A percentile compares a stretch with the other conserved stretches of the same genome.
These are phyloP conservation scores for Podospora pseudocomata DNA, from an alignment of 495 filamentous ascomycete species.

Conservation along the genomic window DNA sequence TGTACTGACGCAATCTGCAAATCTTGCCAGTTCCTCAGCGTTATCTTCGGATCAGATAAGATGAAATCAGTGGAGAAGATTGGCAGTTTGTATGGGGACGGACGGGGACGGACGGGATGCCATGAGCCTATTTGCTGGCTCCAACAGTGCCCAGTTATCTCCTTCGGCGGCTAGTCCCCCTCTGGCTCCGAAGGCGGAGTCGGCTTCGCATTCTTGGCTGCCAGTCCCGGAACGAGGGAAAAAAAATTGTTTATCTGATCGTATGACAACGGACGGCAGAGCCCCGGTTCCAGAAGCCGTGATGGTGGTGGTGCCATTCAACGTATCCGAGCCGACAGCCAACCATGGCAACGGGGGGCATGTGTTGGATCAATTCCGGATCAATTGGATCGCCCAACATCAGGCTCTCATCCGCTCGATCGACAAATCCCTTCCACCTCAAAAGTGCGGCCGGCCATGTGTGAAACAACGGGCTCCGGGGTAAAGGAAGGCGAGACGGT, in stretches of 20 bases:
- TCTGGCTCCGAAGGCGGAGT: slow-evolving; percentile 22
- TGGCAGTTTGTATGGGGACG: slow-evolving; percentile 1
- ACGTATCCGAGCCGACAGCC: background rate
- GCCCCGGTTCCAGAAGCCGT: slow-evolving; percentile 4
- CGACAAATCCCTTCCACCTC: background rate
- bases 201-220: background rate
- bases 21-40: slow-evolving; percentile 28
- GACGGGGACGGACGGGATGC: background rate
- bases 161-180: slow-evolving; percentile 8
- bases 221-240: background rate
- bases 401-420: no score
- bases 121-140: slow-evolving; percentile 9
- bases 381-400: no score
- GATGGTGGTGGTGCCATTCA: slow-evolving; percentile 1
- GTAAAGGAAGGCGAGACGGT: background rate
- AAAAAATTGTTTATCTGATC: background rate
- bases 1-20: background rate
- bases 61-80: slow-evolving; percentile 30
- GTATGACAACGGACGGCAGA: slow-evolving; percentile 1
- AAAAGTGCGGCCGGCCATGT: no score
- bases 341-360: background rate
- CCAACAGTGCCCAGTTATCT: slow-evolving; percentile 5
- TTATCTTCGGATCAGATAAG: slow-evolving; percentile 55
- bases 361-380: background rate
- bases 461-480: background rate